phyloP scores from a whole-genome alignment of 257 asterid species.

The Nemophila menziesii region DNA sequence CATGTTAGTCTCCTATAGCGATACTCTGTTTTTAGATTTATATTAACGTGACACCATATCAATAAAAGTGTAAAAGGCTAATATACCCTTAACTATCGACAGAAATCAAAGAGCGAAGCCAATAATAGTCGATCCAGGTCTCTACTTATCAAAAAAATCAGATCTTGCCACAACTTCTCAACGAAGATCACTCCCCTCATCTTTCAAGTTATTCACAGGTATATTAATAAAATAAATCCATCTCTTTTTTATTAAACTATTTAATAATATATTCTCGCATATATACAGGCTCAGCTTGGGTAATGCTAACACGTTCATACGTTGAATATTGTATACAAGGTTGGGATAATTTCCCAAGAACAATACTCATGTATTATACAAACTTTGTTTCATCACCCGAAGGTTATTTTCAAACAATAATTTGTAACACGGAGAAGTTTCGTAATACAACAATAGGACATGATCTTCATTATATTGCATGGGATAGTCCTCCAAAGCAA shows the following conservation, averaged over 20 bases:
- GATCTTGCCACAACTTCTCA: constrained; percentile 81
- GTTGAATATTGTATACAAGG: constrained; percentile 93
- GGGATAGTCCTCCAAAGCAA: constrained; percentile 98
- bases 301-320: constrained; percentile 68
- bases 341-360: constrained; percentile 90
- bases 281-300: constrained; percentile 93
- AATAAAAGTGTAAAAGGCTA: no score
- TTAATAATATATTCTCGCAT: constrained; percentile 1
- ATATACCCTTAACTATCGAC: constrained; percentile 18
- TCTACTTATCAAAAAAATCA: constrained; percentile 80
- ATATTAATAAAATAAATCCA: no score
- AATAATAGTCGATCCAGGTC: constrained; percentile 87
- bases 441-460: constrained; percentile 65
- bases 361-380: constrained; percentile 84
- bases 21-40: no score
- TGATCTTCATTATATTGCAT: constrained; percentile 92
- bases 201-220: constrained; percentile 88
- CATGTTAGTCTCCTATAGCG: no score
- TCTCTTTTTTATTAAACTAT: not conserved
- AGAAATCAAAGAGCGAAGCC: constrained; percentile 97
- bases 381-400: constrained; percentile 93
- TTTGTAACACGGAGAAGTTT: constrained; percentile 75
- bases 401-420: constrained; percentile 90
- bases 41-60: no score
- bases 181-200: constrained; percentile 82